Evolutionary conservation across 345 rosid genomes (phyloP), one percentile per base, ranked within the genome.

Genomic region (Eutrema japonicum): DNA sequence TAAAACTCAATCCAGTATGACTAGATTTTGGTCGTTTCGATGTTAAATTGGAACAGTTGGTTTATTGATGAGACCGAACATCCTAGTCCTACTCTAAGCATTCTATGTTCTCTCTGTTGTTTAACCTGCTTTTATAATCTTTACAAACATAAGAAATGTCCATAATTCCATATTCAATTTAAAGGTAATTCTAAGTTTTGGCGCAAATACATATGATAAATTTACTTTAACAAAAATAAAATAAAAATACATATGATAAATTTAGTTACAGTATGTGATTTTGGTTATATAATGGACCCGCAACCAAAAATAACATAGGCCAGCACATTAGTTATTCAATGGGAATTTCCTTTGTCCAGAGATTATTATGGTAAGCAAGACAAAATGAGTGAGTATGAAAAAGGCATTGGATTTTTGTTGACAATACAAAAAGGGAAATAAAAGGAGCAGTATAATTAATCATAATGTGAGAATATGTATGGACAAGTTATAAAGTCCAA

Each of bases 351-450:
- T 59, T 59, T 67, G 63, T 75, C 55, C 27, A 74, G 37, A 50
- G 62, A 67, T 67, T 70, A 74, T 67, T 59, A 60, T 75, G 78
- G 69, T 68, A 68, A 75, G 10, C 56, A 69, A 61, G 79, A 76
- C 79, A 76, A 69, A 68, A 76, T 76, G 79, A 76, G 70, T 76
- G 79, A 76, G 45, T 53, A 61, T 49, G 81, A 76, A 61, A 79
- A 74, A 81, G 82, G 81, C 80, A 81, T 80, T 81, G 27, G 79
- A 70, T 66, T 85, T 75, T 90, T 85, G 75, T 78, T 60, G 73
- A 76, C 84, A 80, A 78, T 77, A 74, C 74, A 58, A 29, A 61
- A 70, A 75, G 75, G 75, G 70, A 63, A 68, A 76, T 61, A 69
- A 74, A 43, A 56, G 52, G 56, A 73, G 67, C 6, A 2, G 22